These are phyloP conservation scores for Astrothelium macrocarpum DNA, from an alignment of 495 filamentous ascomycete genomes.

Conservation along the genomic window DNA sequence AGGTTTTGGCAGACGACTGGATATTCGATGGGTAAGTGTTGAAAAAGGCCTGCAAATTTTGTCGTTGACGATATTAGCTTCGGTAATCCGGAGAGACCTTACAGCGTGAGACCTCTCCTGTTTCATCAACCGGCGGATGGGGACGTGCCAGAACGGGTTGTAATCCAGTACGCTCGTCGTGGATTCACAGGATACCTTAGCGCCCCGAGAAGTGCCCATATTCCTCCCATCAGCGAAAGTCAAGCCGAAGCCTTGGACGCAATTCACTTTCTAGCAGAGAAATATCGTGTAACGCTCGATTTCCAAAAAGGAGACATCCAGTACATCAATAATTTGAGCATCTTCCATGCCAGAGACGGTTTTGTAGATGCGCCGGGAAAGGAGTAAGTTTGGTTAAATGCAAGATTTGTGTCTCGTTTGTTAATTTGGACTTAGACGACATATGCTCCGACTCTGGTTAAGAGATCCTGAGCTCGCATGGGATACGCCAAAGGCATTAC, in stretches of 20 bases:
- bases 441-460: neutral
- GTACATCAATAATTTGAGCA: conserved; percentile 44
- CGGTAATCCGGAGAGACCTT: neutral
- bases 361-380: neutral
- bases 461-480: neutral
- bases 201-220: conserved; percentile 40
- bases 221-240: conserved; percentile 53
- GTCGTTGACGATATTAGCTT: neutral
- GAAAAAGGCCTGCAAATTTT: neutral
- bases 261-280: conserved; percentile 51
- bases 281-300: conserved; percentile 41
- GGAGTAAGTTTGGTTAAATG: neutral
- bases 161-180: conserved; percentile 45
- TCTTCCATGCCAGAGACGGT: conserved; percentile 41
- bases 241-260: conserved; percentile 61
- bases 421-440: neutral
- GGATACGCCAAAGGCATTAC: neutral
- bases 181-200: conserved; percentile 47
- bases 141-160: neutral
- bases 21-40: neutral
- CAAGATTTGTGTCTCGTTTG: neutral
- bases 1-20: conserved; percentile 38
- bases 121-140: neutral
- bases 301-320: conserved; percentile 49
- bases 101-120: neutral